These are phyloP conservation scores for Xylariaceae sp. DNA, from an alignment of 2,329 filamentous ascomycete genomes.

Conservation along the genomic window DNA sequence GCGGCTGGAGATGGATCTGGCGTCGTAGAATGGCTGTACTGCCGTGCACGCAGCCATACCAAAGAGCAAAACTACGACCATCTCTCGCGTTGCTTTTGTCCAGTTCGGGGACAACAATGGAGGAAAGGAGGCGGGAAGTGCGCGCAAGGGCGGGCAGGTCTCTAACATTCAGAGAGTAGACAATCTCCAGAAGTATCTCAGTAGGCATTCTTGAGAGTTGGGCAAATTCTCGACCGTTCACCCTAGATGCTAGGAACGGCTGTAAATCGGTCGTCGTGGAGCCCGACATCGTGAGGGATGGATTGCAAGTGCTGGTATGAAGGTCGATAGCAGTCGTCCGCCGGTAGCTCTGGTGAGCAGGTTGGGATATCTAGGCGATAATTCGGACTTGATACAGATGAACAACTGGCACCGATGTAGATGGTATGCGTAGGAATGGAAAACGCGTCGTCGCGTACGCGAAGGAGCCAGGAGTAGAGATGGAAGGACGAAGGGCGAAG, in stretches of 20 bases:
- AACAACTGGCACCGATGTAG: too few relatives aligned
- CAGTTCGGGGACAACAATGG: slow-evolving; percentile 1
- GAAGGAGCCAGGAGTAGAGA: too few relatives aligned
- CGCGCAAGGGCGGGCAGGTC: slow-evolving; percentile 10
- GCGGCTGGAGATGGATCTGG: slow-evolving; percentile 2
- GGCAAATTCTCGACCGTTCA: background rate
- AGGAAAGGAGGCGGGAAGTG: slow-evolving; percentile 3
- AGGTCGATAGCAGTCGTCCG: too few relatives aligned
- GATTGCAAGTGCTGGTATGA: too few relatives aligned
- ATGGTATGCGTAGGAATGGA: too few relatives aligned
- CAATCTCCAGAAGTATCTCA: slow-evolving; percentile 7
- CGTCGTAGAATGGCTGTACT: slow-evolving; percentile 1
- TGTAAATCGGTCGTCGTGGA: background rate
- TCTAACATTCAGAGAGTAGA: background rate
- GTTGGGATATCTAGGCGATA: too few relatives aligned
- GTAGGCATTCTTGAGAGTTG: slow-evolving; percentile 1
- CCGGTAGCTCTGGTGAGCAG: too few relatives aligned
- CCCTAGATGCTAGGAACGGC: background rate
- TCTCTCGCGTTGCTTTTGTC: background rate
- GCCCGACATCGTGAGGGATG: too few relatives aligned
- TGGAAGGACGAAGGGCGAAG: too few relatives aligned
- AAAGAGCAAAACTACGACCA: slow-evolving; percentile 1
- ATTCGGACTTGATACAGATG: too few relatives aligned
- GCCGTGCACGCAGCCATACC: slow-evolving; percentile 5
- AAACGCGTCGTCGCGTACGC: too few relatives aligned